Conservation (phyloP, 805 yeast species). For the Cyberlindnera japonica region DNA sequence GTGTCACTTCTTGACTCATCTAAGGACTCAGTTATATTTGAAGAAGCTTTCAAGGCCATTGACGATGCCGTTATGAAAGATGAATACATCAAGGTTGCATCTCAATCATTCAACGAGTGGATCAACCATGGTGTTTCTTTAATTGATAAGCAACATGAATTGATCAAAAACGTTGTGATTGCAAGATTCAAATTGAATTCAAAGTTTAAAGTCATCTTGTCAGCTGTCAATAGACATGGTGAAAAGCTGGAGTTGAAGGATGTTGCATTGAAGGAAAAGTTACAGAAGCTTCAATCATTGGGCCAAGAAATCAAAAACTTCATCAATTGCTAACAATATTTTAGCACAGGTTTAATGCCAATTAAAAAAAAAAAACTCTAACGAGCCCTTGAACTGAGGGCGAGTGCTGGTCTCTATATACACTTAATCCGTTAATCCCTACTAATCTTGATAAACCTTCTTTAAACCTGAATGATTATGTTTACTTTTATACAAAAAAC, state of each 20-base stretch:
- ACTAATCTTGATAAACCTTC: no score
- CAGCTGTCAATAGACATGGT: constrained; percentile 35
- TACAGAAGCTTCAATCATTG: constrained; percentile 36
- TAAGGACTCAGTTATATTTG: constrained; percentile 5
- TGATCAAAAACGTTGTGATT: constrained; percentile 33
- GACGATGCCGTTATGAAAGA: constrained; percentile 22
- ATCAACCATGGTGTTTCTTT: constrained; percentile 32
- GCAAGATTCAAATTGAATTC: constrained; percentile 39
- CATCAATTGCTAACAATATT: constrained; percentile 25
- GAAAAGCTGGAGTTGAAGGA: constrained; percentile 32
- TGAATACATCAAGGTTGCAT: constrained; percentile 28
- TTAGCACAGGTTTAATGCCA: background rate
- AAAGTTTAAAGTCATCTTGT: constrained; percentile 37
- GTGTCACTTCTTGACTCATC: constrained; percentile 10
- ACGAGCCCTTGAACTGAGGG: no score
- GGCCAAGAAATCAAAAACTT: constrained; percentile 39
- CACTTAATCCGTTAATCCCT: no score
- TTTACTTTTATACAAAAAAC: constrained; percentile 21
- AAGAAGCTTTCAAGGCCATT: constrained; percentile 20
- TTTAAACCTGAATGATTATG: constrained; percentile 12
- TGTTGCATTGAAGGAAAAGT: constrained; percentile 31
- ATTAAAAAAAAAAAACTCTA: no score
- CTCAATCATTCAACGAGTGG: constrained; percentile 35
- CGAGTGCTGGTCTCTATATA: no score
- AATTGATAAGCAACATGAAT: constrained; percentile 30